Percentiles rank a stretch among this genome's conserved stretches.
phyloP scores from a whole-genome alignment of 2,329 filamentous ascomycete genomes.

The Xylaria sp. region DNA sequence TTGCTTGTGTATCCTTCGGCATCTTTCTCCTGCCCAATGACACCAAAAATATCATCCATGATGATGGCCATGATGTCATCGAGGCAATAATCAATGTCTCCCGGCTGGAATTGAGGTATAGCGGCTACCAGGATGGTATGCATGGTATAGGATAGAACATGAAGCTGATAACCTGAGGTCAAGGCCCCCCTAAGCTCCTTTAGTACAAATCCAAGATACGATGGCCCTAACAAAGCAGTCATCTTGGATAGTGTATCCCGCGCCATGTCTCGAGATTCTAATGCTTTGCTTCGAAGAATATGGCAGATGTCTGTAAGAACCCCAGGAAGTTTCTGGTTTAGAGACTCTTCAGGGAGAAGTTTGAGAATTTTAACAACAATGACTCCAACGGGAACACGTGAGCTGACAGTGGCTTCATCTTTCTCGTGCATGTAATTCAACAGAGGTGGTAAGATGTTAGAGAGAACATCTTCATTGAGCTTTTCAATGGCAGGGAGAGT shows the following conservation, averaged over 20 bases:
- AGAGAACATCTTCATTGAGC: conserved; percentile 76
- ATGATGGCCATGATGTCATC: conserved; percentile 81
- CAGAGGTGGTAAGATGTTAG: conserved; percentile 81
- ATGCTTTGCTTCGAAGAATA: conserved; percentile 87
- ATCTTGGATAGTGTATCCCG: conserved; percentile 89
- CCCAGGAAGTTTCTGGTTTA: conserved; percentile 79
- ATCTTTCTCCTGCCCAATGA: conserved; percentile 93
- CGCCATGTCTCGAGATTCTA: conserved; percentile 90
- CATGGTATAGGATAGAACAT: conserved; percentile 94
- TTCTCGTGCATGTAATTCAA: conserved; percentile 91
- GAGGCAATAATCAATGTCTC: conserved; percentile 90
- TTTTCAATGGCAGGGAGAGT: conserved; percentile 76
- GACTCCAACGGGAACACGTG: conserved; percentile 89
- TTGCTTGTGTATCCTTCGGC: conserved; percentile 93
- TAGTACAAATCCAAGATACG: conserved; percentile 91
- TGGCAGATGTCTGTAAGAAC: conserved; percentile 93
- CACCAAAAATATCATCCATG: conserved; percentile 97
- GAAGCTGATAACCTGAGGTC: conserved; percentile 88
- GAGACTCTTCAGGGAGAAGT: conserved; percentile 77
- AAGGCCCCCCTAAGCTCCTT: conserved; percentile 88
- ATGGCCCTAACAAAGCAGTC: conserved; percentile 79
- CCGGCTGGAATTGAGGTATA: conserved; percentile 77
- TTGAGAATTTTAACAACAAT: conserved; percentile 89
- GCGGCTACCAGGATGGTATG: conserved; percentile 87
- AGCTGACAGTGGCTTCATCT: conserved; percentile 92